phyloP scores from a whole-genome alignment of 192 early-diverging fungal genomes.

The Gryganskiella cystojenkinii region DNA sequence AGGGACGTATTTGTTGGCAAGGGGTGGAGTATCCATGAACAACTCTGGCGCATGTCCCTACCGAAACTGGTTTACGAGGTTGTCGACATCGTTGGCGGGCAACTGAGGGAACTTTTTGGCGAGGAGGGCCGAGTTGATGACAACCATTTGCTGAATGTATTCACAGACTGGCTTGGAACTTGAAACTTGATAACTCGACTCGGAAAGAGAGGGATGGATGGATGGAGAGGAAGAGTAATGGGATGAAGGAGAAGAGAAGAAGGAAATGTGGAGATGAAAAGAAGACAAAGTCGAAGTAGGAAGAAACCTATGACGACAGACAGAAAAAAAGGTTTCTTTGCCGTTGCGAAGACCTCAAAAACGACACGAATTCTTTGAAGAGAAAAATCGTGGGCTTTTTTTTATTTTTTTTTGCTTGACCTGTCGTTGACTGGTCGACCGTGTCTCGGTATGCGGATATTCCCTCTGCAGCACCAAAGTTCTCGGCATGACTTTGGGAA shows the following conservation, averaged over 20 bases:
- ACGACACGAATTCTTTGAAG: neutral
- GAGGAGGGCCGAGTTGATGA: slow-evolving; percentile 62
- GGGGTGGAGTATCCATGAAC: neutral
- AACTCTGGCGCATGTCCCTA: slow-evolving; percentile 17
- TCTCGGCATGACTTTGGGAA: too few species aligned
- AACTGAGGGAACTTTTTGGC: slow-evolving; percentile 62
- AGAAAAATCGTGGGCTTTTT: too few species aligned
- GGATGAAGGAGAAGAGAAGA: neutral
- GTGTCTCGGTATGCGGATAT: too few species aligned
- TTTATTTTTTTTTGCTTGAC: too few species aligned
- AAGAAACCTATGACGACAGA: neutral
- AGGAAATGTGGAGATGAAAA: neutral
- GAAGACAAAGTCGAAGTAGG: neutral
- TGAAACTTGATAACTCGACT: too few species aligned
- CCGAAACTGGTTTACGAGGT: slow-evolving; percentile 63
- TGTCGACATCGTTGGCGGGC: slow-evolving; percentile 61
- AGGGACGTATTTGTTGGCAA: too few species aligned
- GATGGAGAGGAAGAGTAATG: neutral
- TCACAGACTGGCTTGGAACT: neutral
- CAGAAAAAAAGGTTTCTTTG: neutral
- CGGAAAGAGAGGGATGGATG: neutral
- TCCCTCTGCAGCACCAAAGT: too few species aligned
- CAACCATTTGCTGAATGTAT: slow-evolving; percentile 45
- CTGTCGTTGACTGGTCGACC: too few species aligned
- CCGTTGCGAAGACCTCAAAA: neutral